phyloP scores from a whole-genome alignment of 257 asterid genomes.

The Jaltomata sinuosa region DNA sequence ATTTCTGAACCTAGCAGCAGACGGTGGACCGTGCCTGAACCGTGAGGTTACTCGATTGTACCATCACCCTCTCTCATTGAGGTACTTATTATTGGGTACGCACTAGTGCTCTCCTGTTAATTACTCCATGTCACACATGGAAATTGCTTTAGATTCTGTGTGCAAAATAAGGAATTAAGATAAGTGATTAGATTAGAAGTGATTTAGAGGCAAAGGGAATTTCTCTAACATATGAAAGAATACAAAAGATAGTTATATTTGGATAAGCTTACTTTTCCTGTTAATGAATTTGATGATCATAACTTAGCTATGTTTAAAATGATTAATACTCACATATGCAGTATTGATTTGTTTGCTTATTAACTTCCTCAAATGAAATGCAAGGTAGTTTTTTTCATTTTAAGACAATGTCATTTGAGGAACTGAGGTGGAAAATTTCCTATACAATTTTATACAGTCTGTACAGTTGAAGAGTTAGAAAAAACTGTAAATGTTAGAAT shows the following conservation, averaged over 20 bases:
- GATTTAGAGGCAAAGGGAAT: not conserved
- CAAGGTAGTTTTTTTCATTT: no score
- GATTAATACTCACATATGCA: no score
- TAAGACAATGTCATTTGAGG: not conserved
- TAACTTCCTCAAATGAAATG: no score
- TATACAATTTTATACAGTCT: no score
- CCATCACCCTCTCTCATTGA: conserved; percentile 80
- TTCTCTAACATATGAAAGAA: not conserved
- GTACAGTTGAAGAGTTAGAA: not conserved
- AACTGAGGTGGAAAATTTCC: not conserved
- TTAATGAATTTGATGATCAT: no score
- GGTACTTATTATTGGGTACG: conserved; percentile 69
- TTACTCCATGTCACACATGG: conserved; percentile 54
- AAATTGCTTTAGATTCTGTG: conserved; percentile 59
- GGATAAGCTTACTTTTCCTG: no score
- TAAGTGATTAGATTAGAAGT: not conserved
- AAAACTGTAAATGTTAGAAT: not conserved
- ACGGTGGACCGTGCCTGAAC: no score
- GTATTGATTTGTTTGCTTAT: no score
- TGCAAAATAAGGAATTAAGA: not conserved
- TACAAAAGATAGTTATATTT: no score
- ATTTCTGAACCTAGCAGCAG: no score
- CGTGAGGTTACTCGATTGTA: conserved; percentile 53
- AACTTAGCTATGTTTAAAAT: not conserved
- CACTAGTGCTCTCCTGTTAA: conserved; percentile 84